Conservation (phyloP, 106 monocot species). For the Phalaenopsis aphrodite region DNA sequence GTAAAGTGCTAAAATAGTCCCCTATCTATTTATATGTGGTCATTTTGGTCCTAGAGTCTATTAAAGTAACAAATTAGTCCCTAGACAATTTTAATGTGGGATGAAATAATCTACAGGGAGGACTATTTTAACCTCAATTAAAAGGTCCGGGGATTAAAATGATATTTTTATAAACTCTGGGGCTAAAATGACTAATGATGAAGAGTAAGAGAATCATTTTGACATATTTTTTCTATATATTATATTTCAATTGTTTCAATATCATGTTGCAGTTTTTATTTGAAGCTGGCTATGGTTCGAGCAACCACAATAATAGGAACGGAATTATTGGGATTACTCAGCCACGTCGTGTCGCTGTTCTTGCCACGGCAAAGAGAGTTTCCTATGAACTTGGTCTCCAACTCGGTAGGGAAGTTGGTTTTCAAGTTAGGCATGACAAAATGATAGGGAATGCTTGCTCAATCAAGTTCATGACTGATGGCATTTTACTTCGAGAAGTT, state of each 20-base stretch:
- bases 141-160: too few species aligned
- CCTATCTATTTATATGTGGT: too few species aligned
- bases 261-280: constrained; percentile 67
- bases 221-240: too few species aligned
- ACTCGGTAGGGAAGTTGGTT: constrained; percentile 85
- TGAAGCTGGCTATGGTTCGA: constrained; percentile 93
- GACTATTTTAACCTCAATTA: too few species aligned
- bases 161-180: too few species aligned
- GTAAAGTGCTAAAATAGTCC: too few species aligned
- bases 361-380: constrained; percentile 88
- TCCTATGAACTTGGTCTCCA: constrained; percentile 69
- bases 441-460: constrained; percentile 65
- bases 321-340: constrained; percentile 91
- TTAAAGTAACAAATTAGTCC: too few species aligned
- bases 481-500: constrained; percentile 49
- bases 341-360: constrained; percentile 90
- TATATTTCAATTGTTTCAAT: not conserved
- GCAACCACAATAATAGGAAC: constrained; percentile 30
- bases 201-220: too few species aligned
- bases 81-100: too few species aligned
- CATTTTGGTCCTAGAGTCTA: too few species aligned
- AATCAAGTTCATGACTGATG: constrained; percentile 99
- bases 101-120: too few species aligned
- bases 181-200: too few species aligned
- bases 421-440: constrained; percentile 97